Evolutionary conservation across 1,139 yeast genomes (phyloP).

Genomic region (Blastobotrys malaysiensis): DNA sequence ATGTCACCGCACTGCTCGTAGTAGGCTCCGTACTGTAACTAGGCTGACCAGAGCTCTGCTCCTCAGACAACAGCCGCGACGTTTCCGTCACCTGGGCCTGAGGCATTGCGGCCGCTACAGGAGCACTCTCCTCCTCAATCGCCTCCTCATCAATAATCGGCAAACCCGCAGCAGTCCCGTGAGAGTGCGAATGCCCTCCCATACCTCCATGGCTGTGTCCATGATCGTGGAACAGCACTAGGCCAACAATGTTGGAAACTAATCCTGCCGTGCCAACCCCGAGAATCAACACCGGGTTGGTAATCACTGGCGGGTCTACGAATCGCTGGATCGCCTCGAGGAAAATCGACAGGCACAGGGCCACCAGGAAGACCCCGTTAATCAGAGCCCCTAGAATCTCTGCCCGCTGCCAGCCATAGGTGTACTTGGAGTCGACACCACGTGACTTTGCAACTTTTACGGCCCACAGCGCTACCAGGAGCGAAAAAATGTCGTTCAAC

Average conservation of each 20-base stretch:
- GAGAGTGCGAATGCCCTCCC: slow-evolving; percentile 10
- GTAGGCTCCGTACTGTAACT: neutral
- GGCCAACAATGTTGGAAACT: slow-evolving; percentile 73
- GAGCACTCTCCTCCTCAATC: neutral
- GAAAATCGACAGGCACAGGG: slow-evolving; percentile 85
- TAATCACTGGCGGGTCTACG: slow-evolving; percentile 70
- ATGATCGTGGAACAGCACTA: slow-evolving; percentile 86
- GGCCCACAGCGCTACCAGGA: slow-evolving; percentile 93
- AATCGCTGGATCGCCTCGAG: slow-evolving; percentile 91
- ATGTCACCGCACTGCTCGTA: neutral
- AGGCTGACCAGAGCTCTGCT: neutral
- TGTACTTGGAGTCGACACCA: slow-evolving; percentile 81
- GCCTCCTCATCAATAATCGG: slow-evolving; percentile 5
- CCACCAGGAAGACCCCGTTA: slow-evolving; percentile 87
- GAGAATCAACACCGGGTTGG: slow-evolving; percentile 74
- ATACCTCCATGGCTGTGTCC: slow-evolving; percentile 54
- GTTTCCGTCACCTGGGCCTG: slow-evolving; percentile 21
- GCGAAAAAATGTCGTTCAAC: slow-evolving; percentile 84
- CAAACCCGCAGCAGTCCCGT: slow-evolving; percentile 2
- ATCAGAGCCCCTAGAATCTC: slow-evolving; percentile 93
- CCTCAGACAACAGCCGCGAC: neutral
- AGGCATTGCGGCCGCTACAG: slow-evolving; percentile 25
- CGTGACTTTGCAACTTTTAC: slow-evolving; percentile 79
- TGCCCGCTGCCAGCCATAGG: slow-evolving; percentile 96
- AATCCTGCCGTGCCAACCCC: slow-evolving; percentile 82